A percentile compares a stretch with the other conserved stretches of the same genome.
These are phyloP conservation scores for Aurinia saxatilis DNA, from an alignment of 345 rosid genomes.

Conservation along the genomic window DNA sequence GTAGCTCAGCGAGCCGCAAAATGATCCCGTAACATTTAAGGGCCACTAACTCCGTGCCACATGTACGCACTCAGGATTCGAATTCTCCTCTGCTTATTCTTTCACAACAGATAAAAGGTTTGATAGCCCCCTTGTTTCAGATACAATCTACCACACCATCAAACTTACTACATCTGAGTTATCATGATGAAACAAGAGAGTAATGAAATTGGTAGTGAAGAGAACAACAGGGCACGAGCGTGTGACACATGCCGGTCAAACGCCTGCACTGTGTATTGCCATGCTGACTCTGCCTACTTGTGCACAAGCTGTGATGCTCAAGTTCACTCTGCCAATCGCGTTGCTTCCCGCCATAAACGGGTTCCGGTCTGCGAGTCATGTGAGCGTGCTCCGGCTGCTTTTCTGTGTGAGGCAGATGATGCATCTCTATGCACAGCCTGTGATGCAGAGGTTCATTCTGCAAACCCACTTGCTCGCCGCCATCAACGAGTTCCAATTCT, in stretches of 20 bases:
- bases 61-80: conserved; percentile 36
- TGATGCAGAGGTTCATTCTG: conserved; percentile 81
- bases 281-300: conserved; percentile 76
- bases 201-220: conserved; percentile 16
- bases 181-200: conserved; percentile 54
- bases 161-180: neutral
- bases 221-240: conserved; percentile 51
- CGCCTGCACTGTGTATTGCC: conserved; percentile 83
- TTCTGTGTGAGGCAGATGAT: conserved; percentile 81
- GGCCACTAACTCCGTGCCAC: conserved; percentile 35
- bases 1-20: conserved; percentile 40
- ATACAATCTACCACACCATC: conserved; percentile 2
- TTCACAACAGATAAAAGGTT: conserved; percentile 18
- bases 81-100: conserved; percentile 19
- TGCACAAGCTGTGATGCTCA: conserved; percentile 67
- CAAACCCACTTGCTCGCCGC: conserved; percentile 89
- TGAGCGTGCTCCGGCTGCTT: conserved; percentile 79
- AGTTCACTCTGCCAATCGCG: conserved; percentile 67
- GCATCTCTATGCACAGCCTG: conserved; percentile 79
- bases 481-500: conserved; percentile 76
- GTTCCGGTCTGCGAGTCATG: conserved; percentile 78
- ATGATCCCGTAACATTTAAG: conserved; percentile 30
- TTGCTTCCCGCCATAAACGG: conserved; percentile 93
- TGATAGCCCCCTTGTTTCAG: conserved; percentile 17
- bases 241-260: conserved; percentile 73